These are phyloP conservation scores for Sugiyamaella americana DNA, from an alignment of 805 yeast species.

Conservation along the genomic window DNA sequence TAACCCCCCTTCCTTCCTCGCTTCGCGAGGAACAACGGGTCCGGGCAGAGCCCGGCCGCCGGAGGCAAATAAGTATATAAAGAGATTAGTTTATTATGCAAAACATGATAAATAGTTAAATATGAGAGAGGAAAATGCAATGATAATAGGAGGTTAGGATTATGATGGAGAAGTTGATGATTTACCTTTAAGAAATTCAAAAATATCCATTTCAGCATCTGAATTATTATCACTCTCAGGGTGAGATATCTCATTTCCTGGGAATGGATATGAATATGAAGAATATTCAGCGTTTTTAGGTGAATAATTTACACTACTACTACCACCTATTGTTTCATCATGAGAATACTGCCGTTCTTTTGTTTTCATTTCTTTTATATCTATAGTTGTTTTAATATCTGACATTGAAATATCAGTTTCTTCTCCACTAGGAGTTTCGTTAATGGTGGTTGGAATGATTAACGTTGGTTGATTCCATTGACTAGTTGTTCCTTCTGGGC, in stretches of 20 bases:
- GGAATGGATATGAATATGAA: no score
- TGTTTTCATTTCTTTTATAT: background rate
- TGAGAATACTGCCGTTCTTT: background rate
- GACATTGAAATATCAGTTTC: background rate
- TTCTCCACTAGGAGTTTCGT: background rate
- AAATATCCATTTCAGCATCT: constrained; percentile 9
- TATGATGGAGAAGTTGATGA: background rate
- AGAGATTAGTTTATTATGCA: background rate
- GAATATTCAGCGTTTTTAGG: background rate
- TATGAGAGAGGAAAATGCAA: background rate
- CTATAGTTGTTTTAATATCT: background rate
- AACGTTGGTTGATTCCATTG: background rate
- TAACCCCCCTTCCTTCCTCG: no score
- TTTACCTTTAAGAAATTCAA: constrained; percentile 7
- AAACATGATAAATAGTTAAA: background rate
- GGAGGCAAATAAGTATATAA: background rate
- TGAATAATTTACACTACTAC: background rate
- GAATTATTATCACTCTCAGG: constrained; percentile 2
- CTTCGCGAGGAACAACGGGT: no score
- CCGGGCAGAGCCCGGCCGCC: no score
- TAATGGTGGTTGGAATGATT: no score
- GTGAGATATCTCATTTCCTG: constrained; percentile 5
- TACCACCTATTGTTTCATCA: background rate
- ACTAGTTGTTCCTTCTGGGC: background rate
- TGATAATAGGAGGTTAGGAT: background rate